Base-by-base conservation (phyloP, 1,284 basidiomycete species). In the Apiotrichum mycotoxinovorans region DNA sequence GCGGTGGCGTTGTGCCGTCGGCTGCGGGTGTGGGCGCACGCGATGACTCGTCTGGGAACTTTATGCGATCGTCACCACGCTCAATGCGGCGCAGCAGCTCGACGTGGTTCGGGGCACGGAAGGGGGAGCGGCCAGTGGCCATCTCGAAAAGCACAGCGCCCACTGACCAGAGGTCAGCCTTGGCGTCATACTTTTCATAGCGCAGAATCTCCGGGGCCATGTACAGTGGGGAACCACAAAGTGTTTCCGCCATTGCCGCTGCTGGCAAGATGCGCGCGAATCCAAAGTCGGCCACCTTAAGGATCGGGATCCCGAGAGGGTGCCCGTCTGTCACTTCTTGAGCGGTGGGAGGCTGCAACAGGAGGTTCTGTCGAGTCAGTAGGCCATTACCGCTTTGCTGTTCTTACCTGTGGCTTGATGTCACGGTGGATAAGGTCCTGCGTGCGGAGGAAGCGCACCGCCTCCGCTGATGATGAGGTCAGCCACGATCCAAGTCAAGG, bases 181-280 rank as follows among this genome's bases (percentile, higher is more conserved):
- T 97, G 25, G 93, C 93, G 73, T 97, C 93, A 76, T 99, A 98
- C 76, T 95, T 96, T 78, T 98, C 89, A 74, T 97, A 97, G 22
- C 91, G 85, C 20, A 99, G 80, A 63, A 99, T 98, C 78, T 99
- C 95, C 0, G 95, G 95, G 0, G 96, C 95, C 95, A 98, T 99
- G 79, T 99, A 99, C 33, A 99, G 79, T 46, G 96, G 95, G 22
- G 93, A 97, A 10, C 96, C 95, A 72, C 95, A 99, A 0, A 99
- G 81, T 2, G 95, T 99, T 77, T 98, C 95, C 11, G 95, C 96
- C 83, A 98, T 85, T 80, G 91, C 88, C 4, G 91, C 87, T 46
- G 88, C 89, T 0, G 94, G 92, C 9, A 99, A 80, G 34, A 88
- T 89, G 15, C 96, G 84, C 0, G 96, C 96, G 69, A 99, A 99